phyloP scores from a whole-genome alignment of 2,329 filamentous ascomycete genomes.

The Sporothrix variecibatus region DNA sequence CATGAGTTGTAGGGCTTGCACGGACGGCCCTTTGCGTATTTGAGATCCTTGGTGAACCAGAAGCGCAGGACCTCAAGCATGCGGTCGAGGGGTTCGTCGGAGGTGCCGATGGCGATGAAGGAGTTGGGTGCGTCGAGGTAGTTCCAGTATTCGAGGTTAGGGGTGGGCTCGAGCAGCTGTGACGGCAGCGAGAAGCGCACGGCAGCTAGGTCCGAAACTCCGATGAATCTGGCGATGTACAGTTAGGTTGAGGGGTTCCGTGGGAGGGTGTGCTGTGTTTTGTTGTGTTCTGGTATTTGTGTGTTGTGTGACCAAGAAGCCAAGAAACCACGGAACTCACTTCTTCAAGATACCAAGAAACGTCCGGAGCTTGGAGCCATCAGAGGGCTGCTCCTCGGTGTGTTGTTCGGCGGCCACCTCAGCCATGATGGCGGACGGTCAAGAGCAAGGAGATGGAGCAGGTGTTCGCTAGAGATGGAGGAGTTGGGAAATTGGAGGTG shows the following conservation, averaged over 20 bases:
- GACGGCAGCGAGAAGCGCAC: conserved; percentile 96
- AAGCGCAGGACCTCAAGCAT: conserved; percentile 95
- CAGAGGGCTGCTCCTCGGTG: conserved; percentile 60
- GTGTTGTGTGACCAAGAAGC: neutral
- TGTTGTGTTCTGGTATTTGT: neutral
- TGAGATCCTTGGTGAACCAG: conserved; percentile 99
- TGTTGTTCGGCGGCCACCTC: conserved; percentile 39
- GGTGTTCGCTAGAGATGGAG: neutral
- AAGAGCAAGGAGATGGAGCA: neutral
- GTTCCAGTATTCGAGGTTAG: conserved; percentile 98
- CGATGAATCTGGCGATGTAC: conserved; percentile 73
- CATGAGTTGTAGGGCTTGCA: conserved; percentile 99
- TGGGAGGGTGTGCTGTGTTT: neutral
- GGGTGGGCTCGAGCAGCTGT: conserved; percentile 91
- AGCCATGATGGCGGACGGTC: conserved; percentile 27
- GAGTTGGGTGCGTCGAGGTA: conserved; percentile 94
- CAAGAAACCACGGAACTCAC: conserved; percentile 53
- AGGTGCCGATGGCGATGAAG: conserved; percentile 80
- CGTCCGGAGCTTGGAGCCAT: conserved; percentile 84
- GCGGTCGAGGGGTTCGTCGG: conserved; percentile 85
- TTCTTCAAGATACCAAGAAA: conserved; percentile 86
- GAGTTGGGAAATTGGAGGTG: too few species aligned
- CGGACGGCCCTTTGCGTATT: conserved; percentile 97
- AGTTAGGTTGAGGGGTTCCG: conserved; percentile 6
- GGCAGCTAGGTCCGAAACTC: conserved; percentile 90